A percentile compares a stretch with the other conserved stretches of the same genome.
These are phyloP conservation scores for Eutreptiella sp. DNA, from an alignment of 208 protist species.

Conservation along the genomic window DNA sequence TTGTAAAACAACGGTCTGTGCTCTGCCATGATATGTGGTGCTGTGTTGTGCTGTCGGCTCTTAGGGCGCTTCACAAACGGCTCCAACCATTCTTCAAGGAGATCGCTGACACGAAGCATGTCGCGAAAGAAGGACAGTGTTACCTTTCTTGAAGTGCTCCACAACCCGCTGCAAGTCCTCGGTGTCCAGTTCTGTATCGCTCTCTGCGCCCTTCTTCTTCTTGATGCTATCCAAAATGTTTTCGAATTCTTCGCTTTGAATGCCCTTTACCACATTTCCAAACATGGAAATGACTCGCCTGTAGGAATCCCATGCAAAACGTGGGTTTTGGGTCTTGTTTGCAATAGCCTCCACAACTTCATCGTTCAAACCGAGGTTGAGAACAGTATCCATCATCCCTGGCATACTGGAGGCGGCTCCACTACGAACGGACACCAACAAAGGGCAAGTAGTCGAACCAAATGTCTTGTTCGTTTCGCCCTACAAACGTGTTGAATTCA, in stretches of 20 bases:
- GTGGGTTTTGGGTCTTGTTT: slow-evolving; percentile 48
- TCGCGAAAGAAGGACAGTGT: too few species aligned
- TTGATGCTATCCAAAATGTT: slow-evolving; percentile 65
- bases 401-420: slow-evolving; percentile 89
- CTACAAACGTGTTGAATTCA: not conserved
- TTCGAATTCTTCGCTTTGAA: slow-evolving; percentile 75
- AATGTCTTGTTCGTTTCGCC: slow-evolving; percentile 66
- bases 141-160: slow-evolving; percentile 49
- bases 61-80: too few species aligned
- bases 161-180: slow-evolving; percentile 64
- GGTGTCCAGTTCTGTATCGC: slow-evolving; percentile 73
- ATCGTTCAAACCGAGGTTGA: slow-evolving; percentile 88
- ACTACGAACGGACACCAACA: slow-evolving; percentile 85
- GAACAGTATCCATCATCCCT: slow-evolving; percentile 90
- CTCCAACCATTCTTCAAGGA: too few species aligned
- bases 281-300: slow-evolving; percentile 90
- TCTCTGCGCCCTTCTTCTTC: slow-evolving; percentile 50
- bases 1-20: too few species aligned
- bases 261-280: slow-evolving; percentile 80
- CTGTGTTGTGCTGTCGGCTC: too few species aligned
- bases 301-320: slow-evolving; percentile 89
- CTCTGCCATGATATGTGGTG: too few species aligned
- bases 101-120: too few species aligned
- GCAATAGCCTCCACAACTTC: slow-evolving; percentile 62
- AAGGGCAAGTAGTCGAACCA: slow-evolving; percentile 64